Conservation (phyloP, 352 stramenopile genomes). For the Phytophthora citrophthora region DNA sequence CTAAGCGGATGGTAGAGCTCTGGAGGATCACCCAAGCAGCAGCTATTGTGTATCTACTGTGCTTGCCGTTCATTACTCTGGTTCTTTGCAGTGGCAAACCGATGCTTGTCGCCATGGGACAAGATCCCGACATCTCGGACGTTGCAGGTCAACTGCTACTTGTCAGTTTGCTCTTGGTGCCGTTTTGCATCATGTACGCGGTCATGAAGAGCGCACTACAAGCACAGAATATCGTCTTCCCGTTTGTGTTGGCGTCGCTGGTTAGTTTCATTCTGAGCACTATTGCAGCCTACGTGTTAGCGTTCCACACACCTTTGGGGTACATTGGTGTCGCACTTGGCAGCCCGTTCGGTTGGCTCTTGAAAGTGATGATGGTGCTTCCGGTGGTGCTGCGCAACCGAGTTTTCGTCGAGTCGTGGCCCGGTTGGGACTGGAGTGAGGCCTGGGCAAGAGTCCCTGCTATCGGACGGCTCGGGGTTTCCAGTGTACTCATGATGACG, state of each 20-base stretch:
- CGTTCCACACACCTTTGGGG: conserved; percentile 57
- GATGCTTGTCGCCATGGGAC: conserved; percentile 57
- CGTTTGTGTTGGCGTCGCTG: conserved; percentile 51
- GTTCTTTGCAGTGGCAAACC: conserved; percentile 51
- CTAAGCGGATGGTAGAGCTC: conserved; percentile 57
- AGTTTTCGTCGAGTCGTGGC: conserved; percentile 65
- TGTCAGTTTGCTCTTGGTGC: conserved; percentile 41
- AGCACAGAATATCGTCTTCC: conserved; percentile 69
- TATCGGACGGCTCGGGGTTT: conserved; percentile 45
- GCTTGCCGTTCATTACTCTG: conserved; percentile 40
- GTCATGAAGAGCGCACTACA: conserved; percentile 64
- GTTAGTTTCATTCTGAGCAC: conserved; percentile 48
- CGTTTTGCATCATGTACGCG: conserved; percentile 56
- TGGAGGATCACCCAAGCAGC: conserved; percentile 71
- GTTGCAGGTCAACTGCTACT: conserved; percentile 52
- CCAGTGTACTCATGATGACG: conserved; percentile 56
- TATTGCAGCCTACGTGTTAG: conserved; percentile 54
- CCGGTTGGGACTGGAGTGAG: conserved; percentile 51
- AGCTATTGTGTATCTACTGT: conserved; percentile 53
- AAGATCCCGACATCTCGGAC: conserved; percentile 52
- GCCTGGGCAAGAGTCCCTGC: conserved; percentile 46
- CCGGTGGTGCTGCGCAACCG: conserved; percentile 56
- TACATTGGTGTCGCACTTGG: conserved; percentile 67
- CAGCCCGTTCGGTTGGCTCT: conserved; percentile 47
- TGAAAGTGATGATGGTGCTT: conserved; percentile 55